Evolutionary conservation across 495 filamentous ascomycete species (phyloP).

Genomic region (Aspergillus carlsbadensis): DNA sequence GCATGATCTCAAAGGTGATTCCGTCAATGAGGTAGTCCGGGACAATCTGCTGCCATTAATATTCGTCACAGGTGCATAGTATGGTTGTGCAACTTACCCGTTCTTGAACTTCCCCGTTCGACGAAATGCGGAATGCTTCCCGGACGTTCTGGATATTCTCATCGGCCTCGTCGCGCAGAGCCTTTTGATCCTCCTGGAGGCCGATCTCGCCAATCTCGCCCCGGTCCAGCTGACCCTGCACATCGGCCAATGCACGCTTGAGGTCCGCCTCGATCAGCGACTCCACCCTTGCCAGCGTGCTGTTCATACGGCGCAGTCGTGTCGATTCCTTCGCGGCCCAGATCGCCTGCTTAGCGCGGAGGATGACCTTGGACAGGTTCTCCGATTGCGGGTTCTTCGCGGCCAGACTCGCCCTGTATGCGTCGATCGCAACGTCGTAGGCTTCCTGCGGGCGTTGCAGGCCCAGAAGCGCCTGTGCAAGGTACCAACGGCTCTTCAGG

Average conservation of each 20-base stretch:
- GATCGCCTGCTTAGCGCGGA: slow-evolving; percentile 74
- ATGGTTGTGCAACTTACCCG: slow-evolving; percentile 42
- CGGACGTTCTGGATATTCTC: slow-evolving; percentile 51
- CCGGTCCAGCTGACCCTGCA: slow-evolving; percentile 40
- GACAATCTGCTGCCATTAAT: slow-evolving; percentile 50
- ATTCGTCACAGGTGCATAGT: slow-evolving; percentile 2
- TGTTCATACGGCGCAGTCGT: slow-evolving; percentile 46
- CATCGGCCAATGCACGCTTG: slow-evolving; percentile 51
- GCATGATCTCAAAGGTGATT: slow-evolving; percentile 90
- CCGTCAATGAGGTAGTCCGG: slow-evolving; percentile 87
- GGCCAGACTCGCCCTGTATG: slow-evolving; percentile 68
- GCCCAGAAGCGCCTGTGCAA: slow-evolving; percentile 78
- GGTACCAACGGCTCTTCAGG: slow-evolving; percentile 82
- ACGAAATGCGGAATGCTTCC: slow-evolving; percentile 48
- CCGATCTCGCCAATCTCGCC: slow-evolving; percentile 49
- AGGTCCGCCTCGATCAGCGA: slow-evolving; percentile 51
- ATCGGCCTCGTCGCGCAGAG: slow-evolving; percentile 46
- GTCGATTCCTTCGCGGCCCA: slow-evolving; percentile 50
- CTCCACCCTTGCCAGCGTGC: slow-evolving; percentile 49
- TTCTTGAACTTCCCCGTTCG: slow-evolving; percentile 58
- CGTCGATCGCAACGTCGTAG: slow-evolving; percentile 64
- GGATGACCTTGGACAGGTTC: slow-evolving; percentile 64
- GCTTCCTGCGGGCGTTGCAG: slow-evolving; percentile 75
- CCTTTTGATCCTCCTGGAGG: slow-evolving; percentile 39
- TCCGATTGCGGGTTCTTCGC: slow-evolving; percentile 59